Conservation (phyloP, 139 green algal genomes). For the Tetradesmus obliquus region DNA sequence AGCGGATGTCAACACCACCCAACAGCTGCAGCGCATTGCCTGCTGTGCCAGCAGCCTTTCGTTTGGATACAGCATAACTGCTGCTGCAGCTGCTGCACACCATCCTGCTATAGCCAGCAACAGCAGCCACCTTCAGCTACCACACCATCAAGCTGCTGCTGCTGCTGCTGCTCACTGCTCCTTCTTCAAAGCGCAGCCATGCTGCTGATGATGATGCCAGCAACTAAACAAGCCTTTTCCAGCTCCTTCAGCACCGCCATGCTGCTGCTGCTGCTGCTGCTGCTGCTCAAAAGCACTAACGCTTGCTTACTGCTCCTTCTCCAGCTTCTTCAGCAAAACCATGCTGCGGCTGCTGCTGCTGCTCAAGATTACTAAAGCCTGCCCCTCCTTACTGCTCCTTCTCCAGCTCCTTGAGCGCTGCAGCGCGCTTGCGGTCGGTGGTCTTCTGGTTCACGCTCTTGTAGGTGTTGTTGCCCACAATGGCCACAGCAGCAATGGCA, state of each 20-base stretch:
- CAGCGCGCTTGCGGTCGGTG: constrained; percentile 46
- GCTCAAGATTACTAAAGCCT: too few relatives aligned
- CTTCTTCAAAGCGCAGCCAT: too few relatives aligned
- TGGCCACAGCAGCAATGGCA: background rate
- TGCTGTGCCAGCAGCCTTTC: too few relatives aligned
- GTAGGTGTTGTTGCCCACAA: constrained; percentile 52
- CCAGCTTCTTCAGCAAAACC: constrained; percentile 43
- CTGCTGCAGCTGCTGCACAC: background rate
- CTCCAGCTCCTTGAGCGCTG: constrained; percentile 53
- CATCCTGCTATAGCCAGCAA: background rate
- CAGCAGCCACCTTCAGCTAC: background rate
- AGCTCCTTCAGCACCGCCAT: too few relatives aligned
- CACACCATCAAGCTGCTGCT: too few relatives aligned
- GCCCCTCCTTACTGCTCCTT: constrained; percentile 47
- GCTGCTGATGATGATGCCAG: too few relatives aligned
- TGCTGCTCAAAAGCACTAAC: too few relatives aligned
- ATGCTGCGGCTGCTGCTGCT: too few relatives aligned
- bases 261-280: too few relatives aligned
- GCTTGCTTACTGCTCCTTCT: constrained; percentile 44
- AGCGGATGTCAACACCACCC: background rate
- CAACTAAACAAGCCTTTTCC: background rate
- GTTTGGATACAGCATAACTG: background rate
- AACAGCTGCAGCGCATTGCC: background rate
- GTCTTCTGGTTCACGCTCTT: constrained; percentile 23
- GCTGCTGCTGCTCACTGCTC: background rate